Base-by-base conservation (phyloP, 768 basidiomycete species). In the Rhodotorula toruloides region DNA sequence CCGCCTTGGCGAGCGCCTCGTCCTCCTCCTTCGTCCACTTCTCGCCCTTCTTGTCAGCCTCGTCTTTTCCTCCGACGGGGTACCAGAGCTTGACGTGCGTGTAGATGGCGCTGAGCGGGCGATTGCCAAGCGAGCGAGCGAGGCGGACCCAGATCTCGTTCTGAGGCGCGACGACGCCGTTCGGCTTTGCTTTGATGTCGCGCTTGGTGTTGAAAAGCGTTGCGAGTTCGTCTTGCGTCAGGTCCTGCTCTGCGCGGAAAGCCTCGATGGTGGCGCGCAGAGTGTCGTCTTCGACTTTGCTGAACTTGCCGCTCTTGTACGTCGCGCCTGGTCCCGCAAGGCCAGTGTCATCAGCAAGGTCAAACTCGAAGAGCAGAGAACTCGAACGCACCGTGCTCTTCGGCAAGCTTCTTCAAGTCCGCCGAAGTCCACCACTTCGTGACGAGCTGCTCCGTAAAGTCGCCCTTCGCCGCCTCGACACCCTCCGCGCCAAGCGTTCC, bases 261-360 rank as follows among this genome's bases (percentile, higher is more conserved):
- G 55, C 21, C 14, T 63, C 59, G 44, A 73, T 48, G 29, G 56
- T 50, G 19, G 42, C 37, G 39, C 27, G 32, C 43, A 73, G 53
- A 36, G 56, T 34, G 4, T 31, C 49, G 65, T 73, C 72, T 53
- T 73, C 72, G 34, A 46, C 27, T n/a, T 27, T 40, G 1, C 57
- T 46, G 58, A 67, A 73, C 40, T 68, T 65, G 53, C 72, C 72
- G 17, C 48, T 40, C 29, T 58, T 53, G 57, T 65, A 65, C 29
- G 55, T 59, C 36, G 65, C 39, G 62, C 64, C 72, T 72, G 58
- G 11, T 5, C 32, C 4, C 32, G 4, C n/a, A 19, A 34, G 22
- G 22, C 2, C 22, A 59, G 52, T 4, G 10, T n/a, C 10, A 21
- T n/a, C 13, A 21, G 21, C 7, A 22, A 27, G 31, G n/a, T n/a